Percentiles rank a stretch among this genome's conserved stretches.
phyloP scores from a whole-genome alignment of 768 basidiomycete genomes.

The Rossbeevera mucosa region DNA sequence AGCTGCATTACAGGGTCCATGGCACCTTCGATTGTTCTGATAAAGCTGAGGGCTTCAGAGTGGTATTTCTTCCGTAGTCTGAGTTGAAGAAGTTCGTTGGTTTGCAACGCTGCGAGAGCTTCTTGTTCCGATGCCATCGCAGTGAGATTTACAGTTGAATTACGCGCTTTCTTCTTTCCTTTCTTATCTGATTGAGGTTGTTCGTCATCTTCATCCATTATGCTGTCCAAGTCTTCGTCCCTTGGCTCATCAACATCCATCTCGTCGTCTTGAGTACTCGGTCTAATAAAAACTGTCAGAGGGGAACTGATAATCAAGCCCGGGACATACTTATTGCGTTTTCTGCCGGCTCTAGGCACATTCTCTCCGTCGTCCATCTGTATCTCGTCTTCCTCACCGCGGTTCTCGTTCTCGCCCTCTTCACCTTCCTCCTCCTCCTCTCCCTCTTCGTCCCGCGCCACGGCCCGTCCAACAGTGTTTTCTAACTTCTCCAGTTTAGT shows the following conservation, averaged over 20 bases:
- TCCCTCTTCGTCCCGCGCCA: conserved; percentile 39
- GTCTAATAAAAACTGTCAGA: conserved; percentile 14
- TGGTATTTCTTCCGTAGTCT: conserved; percentile 82
- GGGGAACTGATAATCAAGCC: background rate
- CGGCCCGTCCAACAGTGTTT: conserved; percentile 57
- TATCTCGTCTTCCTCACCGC: conserved; percentile 33
- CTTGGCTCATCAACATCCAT: conserved; percentile 56
- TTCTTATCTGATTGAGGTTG: conserved; percentile 35
- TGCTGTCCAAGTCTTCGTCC: conserved; percentile 31
- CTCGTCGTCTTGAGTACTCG: conserved; percentile 34
- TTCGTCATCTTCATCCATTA: conserved; percentile 38
- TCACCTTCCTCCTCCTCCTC: conserved; percentile 29
- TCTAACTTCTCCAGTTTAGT: conserved; percentile 71
- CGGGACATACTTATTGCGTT: conserved; percentile 27
- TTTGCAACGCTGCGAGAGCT: conserved; percentile 63
- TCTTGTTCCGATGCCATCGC: conserved; percentile 67
- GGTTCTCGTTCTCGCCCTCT: conserved; percentile 36
- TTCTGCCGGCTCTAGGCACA: conserved; percentile 27
- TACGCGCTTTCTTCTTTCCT: conserved; percentile 50
- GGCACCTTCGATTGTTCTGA: conserved; percentile 60
- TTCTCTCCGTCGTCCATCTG: conserved; percentile 24
- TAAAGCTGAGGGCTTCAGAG: conserved; percentile 80
- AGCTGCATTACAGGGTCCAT: conserved; percentile 72
- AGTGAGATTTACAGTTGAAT: conserved; percentile 68
- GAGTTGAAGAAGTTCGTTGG: conserved; percentile 59